phyloP scores from a whole-genome alignment of 257 asterid species.

The Catharanthus roseus region DNA sequence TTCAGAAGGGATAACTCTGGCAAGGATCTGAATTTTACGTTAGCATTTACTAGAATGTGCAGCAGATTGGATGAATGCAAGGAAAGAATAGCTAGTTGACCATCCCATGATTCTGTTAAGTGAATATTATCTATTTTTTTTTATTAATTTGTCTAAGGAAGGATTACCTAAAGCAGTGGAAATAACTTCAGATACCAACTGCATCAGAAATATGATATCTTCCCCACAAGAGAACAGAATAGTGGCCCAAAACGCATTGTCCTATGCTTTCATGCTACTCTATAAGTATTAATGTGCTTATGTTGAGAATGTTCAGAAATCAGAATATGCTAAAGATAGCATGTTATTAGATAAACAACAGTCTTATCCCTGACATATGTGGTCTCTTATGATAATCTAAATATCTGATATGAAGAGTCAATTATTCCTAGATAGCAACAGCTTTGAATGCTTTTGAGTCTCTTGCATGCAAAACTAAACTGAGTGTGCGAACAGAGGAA shows the following conservation, averaged over 20 bases:
- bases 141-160: not conserved
- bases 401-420: not conserved
- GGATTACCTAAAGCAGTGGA: not conserved
- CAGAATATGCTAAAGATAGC: too few relatives aligned
- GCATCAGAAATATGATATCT: not conserved
- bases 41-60: constrained; percentile 1
- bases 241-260: not conserved
- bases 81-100: not conserved
- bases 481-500: not conserved
- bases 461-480: not conserved
- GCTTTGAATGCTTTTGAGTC: too few relatives aligned
- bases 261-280: not conserved
- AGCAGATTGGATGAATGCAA: too few relatives aligned
- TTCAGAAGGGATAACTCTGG: constrained; percentile 78
- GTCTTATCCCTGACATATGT: not conserved
- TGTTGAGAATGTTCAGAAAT: not conserved
- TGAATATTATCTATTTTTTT: not conserved
- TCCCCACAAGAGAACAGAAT: not conserved
- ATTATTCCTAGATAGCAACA: not conserved
- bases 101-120: not conserved
- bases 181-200: not conserved
- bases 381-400: too few relatives aligned
- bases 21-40: constrained; percentile 56
- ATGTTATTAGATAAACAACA: not conserved
- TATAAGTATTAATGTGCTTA: not conserved